Base-by-base conservation (phyloP, 768 basidiomycete genomes). In the Sarcodon sp. region DNA sequence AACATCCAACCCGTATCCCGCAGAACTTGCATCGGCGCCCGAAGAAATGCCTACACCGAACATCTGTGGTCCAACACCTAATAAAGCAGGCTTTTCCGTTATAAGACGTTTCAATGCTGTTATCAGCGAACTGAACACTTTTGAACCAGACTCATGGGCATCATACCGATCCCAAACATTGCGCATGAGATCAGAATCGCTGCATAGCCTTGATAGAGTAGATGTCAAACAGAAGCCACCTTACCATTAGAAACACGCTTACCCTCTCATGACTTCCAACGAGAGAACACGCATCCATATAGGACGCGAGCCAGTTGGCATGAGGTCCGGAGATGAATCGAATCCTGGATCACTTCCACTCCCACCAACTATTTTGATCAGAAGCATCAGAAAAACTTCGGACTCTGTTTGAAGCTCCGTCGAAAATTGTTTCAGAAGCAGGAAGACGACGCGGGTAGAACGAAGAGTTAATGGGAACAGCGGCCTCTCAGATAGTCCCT, bases 191-290 rank as follows among this genome's bases (percentile, higher is more conserved):
- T 85, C 83, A 0, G 80, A 79, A 51, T 91, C 88, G 50, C 75
- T 82, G 58, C 87, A 92, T 13, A 41, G 11, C 39, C 39, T 41
- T 16, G 27, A 13, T 41, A 8, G 39, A 5, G 16, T 9, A 27
- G 27, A 16, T 27, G 13, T 16, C n/a, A 16, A 13, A 16, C n/a
- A 5, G 18, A 9, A 41, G 8, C 27, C 39, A 16, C 8, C 7
- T 7, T 16, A 41, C 15, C 16, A 13, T 27, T 8, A 4, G 39
- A 16, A 16, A 13, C 3, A 16, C 35, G 53, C 64, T 35, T 56
- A 86, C 82, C 90, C 93, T 61, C 92, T 71, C 68, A 94, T 80
- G 41, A 92, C 84, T 60, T 98, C 93, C 80, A 94, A 81, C 1
- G 89, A 82, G 7, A 98, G 71, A 0, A 94, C 89, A 12, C 91